These are phyloP conservation scores for Wallacemonas sp. DNA, from an alignment of 208 protist species.

Conservation along the genomic window DNA sequence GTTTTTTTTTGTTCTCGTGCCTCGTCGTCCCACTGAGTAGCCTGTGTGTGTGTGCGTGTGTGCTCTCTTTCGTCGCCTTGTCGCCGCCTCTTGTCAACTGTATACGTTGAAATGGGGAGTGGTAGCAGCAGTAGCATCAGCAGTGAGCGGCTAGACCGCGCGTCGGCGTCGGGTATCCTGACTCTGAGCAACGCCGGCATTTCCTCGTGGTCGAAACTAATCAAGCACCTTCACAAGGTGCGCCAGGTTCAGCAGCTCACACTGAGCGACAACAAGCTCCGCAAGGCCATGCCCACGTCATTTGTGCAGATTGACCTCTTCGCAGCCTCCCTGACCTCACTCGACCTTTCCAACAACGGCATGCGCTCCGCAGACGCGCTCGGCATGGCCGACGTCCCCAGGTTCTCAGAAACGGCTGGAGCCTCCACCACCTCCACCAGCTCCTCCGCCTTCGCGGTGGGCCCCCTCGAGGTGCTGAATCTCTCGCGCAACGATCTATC, in stretches of 20 bases:
- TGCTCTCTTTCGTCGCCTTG: too few relatives aligned
- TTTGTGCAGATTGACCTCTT: conserved; percentile 33
- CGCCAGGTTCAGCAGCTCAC: conserved; percentile 26
- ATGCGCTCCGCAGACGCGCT: conserved; percentile 40
- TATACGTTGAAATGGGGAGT: conserved; percentile 18
- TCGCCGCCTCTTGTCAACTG: background rate
- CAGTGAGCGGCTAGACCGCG: conserved; percentile 33
- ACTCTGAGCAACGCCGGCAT: conserved; percentile 19
- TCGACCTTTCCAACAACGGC: conserved; percentile 44
- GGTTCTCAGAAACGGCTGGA: background rate
- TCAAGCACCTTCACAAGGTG: conserved; percentile 16
- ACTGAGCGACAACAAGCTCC: conserved; percentile 29
- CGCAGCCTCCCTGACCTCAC: conserved; percentile 24
- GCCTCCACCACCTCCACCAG: background rate
- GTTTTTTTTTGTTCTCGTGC: conserved; percentile 4
- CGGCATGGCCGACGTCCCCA: conserved; percentile 10
- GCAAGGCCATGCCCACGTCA: conserved; percentile 23
- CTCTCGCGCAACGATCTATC: conserved; percentile 34
- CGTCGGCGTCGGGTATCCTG: conserved; percentile 38
- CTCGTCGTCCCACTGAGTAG: background rate
- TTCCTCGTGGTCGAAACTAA: conserved; percentile 30
- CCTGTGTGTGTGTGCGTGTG: background rate
- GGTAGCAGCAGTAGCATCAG: conserved; percentile 18
- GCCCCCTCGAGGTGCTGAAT: conserved; percentile 40
- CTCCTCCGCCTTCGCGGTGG: background rate